Evolutionary conservation across 257 asterid species (phyloP).

Genomic region (Lycium barbarum): DNA sequence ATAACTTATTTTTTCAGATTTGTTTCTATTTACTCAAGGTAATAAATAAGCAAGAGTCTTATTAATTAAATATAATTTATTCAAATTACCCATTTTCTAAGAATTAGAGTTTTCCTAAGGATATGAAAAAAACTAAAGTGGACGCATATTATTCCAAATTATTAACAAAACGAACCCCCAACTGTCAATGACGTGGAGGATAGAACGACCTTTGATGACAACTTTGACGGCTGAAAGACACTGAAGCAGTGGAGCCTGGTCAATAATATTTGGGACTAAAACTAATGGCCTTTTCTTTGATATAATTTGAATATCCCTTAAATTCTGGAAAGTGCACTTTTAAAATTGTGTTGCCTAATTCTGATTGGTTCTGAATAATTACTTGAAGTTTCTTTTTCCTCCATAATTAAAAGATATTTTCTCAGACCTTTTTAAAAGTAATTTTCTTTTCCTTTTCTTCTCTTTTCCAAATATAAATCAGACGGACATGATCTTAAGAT

Average conservation of each 20-base stretch:
- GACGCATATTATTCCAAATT: background rate
- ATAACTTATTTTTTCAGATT: no score
- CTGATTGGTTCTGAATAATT: background rate
- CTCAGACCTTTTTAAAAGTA: background rate
- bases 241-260: background rate
- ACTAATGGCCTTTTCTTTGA: background rate
- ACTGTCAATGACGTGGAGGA: slow-evolving; percentile 43
- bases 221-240: slow-evolving; percentile 30
- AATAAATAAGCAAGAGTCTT: no score
- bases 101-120: no score
- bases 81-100: no score
- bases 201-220: slow-evolving; percentile 31
- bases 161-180: background rate
- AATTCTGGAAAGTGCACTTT: slow-evolving; percentile 16
- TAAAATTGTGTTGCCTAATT: background rate
- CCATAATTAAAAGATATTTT: background rate
- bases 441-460: background rate
- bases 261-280: background rate
- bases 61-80: no score
- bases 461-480: background rate
- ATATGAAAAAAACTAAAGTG: no score
- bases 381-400: background rate
- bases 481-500: background rate
- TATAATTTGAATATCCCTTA: background rate
- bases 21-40: no score